A percentile compares a stretch with the other conserved stretches of the same genome.
Evolutionary conservation across 495 filamentous ascomycete genomes (phyloP).

Genomic region (Neurospora sp.): DNA sequence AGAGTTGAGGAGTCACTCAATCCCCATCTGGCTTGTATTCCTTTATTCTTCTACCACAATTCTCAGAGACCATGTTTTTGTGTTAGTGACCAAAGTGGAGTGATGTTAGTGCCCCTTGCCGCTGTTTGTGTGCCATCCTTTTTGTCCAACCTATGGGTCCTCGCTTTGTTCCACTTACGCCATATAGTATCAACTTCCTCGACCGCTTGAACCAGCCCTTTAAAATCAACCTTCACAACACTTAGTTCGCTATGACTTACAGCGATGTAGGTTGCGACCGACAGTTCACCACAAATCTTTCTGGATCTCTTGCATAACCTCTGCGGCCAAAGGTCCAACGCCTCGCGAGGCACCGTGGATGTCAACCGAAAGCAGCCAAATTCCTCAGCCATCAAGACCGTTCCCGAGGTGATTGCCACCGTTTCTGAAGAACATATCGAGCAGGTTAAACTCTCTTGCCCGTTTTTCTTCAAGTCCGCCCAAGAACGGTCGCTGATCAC

Average conservation of each 20-base stretch:
- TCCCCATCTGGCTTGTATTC: background rate
- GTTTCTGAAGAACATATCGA: constrained; percentile 25
- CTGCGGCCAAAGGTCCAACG: constrained; percentile 28
- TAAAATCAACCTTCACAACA: background rate
- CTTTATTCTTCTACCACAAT: background rate
- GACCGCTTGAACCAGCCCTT: background rate
- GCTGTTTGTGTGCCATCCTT: background rate
- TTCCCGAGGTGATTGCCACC: constrained; percentile 36
- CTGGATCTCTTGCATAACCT: constrained; percentile 2
- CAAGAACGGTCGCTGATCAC: constrained; percentile 41
- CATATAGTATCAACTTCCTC: background rate
- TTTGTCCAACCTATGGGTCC: background rate
- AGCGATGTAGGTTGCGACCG: background rate
- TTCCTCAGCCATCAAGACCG: constrained; percentile 32
- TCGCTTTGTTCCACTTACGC: background rate
- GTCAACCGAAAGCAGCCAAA: constrained; percentile 44
- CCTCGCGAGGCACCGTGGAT: constrained; percentile 27
- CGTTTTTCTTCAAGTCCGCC: constrained; percentile 30
- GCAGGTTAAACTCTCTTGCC: constrained; percentile 12
- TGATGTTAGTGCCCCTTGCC: background rate
- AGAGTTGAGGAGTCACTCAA: too few relatives aligned
- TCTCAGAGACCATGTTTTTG: background rate
- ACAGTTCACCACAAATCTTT: background rate
- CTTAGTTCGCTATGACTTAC: background rate
- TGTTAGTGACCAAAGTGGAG: background rate